Evolutionary conservation across 805 yeast genomes (phyloP).

Genomic region (Torulaspora gathmanii): DNA sequence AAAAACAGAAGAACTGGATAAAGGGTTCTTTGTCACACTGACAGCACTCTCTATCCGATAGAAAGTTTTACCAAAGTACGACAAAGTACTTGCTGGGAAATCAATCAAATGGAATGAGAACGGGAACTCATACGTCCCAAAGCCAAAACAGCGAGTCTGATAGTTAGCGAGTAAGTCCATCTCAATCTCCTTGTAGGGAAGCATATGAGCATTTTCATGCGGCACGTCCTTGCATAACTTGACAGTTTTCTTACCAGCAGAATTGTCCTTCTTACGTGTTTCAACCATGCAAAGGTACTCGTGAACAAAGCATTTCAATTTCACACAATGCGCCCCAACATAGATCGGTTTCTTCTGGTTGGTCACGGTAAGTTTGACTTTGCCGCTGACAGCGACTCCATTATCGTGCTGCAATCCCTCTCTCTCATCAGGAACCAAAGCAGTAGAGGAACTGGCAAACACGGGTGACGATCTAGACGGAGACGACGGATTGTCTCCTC

Average conservation of each 20-base stretch:
- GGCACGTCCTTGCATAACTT: slow-evolving; percentile 8
- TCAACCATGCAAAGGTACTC: slow-evolving; percentile 17
- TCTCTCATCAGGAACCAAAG: slow-evolving; percentile 7
- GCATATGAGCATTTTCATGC: slow-evolving; percentile 5
- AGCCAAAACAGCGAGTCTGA: slow-evolving; percentile 2
- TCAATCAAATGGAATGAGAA: slow-evolving; percentile 15
- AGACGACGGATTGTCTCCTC: slow-evolving; percentile 6
- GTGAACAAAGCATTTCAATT: slow-evolving; percentile 20
- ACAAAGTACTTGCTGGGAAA: slow-evolving; percentile 12
- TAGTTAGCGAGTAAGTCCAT: not conserved
- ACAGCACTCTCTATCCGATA: slow-evolving; percentile 17
- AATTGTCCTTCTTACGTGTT: slow-evolving; percentile 1
- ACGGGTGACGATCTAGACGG: slow-evolving; percentile 7
- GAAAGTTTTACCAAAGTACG: slow-evolving; percentile 16
- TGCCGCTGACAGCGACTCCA: slow-evolving; percentile 12
- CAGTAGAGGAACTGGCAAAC: slow-evolving; percentile 10
- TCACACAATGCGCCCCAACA: slow-evolving; percentile 12
- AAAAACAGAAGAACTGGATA: slow-evolving; percentile 1
- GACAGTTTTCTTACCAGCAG: slow-evolving; percentile 5
- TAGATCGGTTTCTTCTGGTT: slow-evolving; percentile 9
- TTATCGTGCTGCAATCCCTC: slow-evolving; percentile 2
- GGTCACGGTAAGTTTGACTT: slow-evolving; percentile 6
- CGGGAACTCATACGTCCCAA: slow-evolving; percentile 16
- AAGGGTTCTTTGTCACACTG: slow-evolving; percentile 2
- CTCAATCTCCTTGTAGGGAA: slow-evolving; percentile 10